Conservation (phyloP, 2,329 filamentous ascomycete species). For the Hymenoscyphus infarciens region DNA sequence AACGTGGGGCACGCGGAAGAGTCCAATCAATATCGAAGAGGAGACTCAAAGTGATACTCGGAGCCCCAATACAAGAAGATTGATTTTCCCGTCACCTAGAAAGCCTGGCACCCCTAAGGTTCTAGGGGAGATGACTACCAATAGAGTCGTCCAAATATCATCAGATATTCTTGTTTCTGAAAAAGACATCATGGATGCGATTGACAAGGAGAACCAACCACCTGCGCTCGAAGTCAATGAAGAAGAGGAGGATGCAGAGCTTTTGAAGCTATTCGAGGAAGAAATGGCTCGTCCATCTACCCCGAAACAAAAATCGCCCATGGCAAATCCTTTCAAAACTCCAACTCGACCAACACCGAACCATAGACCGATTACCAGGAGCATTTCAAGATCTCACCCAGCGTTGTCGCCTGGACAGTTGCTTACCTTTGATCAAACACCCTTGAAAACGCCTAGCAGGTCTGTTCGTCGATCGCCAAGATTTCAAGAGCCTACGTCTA, state of each 20-base stretch:
- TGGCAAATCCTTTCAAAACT: conserved; percentile 34
- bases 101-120: conserved; percentile 61
- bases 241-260: conserved; percentile 30
- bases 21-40: conserved; percentile 53
- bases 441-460: conserved; percentile 28
- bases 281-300: conserved; percentile 34
- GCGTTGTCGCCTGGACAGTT: conserved; percentile 30
- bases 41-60: conserved; percentile 50
- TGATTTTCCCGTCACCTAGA: conserved; percentile 74
- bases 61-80: conserved; percentile 43
- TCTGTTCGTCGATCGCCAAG: conserved; percentile 29
- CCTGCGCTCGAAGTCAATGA: conserved; percentile 23
- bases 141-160: conserved; percentile 44
- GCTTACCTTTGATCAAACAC: conserved; percentile 29
- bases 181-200: conserved; percentile 19
- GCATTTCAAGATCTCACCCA: conserved; percentile 32
- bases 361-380: conserved; percentile 34
- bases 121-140: conserved; percentile 55
- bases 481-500: conserved; percentile 28
- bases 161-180: conserved; percentile 36
- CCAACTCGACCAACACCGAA: conserved; percentile 34
- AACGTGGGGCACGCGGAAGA: conserved; percentile 50
- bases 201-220: conserved; percentile 34
- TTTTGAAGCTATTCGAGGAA: conserved; percentile 34
- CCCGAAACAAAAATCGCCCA: conserved; percentile 24